Evolutionary conservation across 2,329 filamentous ascomycete genomes (phyloP).

Genomic region (Grosmannia huntii): DNA sequence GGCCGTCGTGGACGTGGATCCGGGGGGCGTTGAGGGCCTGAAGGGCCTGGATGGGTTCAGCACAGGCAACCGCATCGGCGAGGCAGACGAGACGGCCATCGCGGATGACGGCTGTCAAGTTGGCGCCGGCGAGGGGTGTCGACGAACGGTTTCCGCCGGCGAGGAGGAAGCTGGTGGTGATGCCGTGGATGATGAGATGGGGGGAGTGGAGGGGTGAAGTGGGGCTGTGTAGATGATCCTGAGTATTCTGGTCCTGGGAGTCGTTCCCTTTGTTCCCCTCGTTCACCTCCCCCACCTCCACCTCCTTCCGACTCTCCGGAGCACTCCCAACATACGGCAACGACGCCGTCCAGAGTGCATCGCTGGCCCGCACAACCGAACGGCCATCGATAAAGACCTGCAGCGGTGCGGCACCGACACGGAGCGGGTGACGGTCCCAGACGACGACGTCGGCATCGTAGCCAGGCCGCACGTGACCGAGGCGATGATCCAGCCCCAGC

Average conservation of each 20-base stretch:
- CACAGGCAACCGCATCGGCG: constrained; percentile 6
- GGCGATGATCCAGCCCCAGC: constrained; percentile 2
- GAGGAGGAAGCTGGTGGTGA: constrained; percentile 21
- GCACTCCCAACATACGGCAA: not conserved
- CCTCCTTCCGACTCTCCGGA: not conserved
- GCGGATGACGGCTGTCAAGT: constrained; percentile 25
- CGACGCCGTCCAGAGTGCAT: not conserved
- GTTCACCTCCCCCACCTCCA: not conserved
- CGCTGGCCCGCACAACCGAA: constrained; percentile 17
- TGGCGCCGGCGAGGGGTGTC: constrained; percentile 3
- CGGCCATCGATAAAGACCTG: constrained; percentile 35
- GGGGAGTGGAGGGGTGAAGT: not conserved
- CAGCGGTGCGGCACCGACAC: constrained; percentile 29
- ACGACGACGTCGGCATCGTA: constrained; percentile 38
- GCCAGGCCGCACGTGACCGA: constrained; percentile 27
- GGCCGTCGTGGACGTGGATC: constrained; percentile 26
- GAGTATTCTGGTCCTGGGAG: too few relatives aligned
- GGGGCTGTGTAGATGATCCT: not conserved
- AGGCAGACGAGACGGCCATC: constrained; percentile 29
- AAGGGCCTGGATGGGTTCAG: not conserved
- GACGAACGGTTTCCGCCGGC: constrained; percentile 9
- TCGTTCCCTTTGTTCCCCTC: not conserved
- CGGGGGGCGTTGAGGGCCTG: constrained; percentile 16
- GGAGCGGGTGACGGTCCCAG: constrained; percentile 34
- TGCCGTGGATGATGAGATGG: constrained; percentile 24